Evolutionary conservation across 176 grass and related monocot species (phyloP).

Genomic region (Avena insularis): DNA sequence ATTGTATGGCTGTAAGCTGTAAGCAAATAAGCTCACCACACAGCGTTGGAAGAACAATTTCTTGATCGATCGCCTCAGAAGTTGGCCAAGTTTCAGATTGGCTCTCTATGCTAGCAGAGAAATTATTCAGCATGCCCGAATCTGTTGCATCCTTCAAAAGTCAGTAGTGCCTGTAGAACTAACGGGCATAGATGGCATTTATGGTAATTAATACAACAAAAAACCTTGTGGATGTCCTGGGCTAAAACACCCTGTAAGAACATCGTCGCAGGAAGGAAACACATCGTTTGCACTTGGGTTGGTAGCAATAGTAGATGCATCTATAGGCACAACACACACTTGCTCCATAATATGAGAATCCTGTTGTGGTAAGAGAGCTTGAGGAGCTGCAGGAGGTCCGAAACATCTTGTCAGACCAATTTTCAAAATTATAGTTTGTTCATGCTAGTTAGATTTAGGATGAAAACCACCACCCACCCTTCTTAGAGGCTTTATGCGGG

Average conservation of each 20-base stretch:
- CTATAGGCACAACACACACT: conserved; percentile 43
- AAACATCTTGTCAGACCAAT: conserved; percentile 6
- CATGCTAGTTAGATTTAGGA: neutral
- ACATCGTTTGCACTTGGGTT: conserved; percentile 42
- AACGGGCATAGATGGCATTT: neutral
- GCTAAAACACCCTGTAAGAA: conserved; percentile 47
- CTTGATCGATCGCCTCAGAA: conserved; percentile 65
- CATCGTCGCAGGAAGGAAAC: conserved; percentile 43
- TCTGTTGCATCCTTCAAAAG: conserved; percentile 25
- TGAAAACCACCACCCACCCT: conserved; percentile 32
- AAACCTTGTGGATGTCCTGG: conserved; percentile 53
- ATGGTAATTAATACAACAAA: conserved; percentile 1
- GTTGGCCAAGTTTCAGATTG: conserved; percentile 54
- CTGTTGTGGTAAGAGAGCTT: conserved; percentile 40
- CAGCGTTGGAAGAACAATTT: conserved; percentile 53
- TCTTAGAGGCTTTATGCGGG: conserved; percentile 90
- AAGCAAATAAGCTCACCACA: conserved; percentile 52
- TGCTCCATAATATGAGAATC: conserved; percentile 58
- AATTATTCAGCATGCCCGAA: conserved; percentile 48
- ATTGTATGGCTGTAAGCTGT: neutral
- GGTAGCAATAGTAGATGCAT: conserved; percentile 35
- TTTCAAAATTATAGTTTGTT: neutral
- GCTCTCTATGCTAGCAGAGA: conserved; percentile 67
- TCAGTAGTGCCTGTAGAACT: neutral
- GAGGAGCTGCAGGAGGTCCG: conserved; percentile 32